phyloP scores from a whole-genome alignment of 2,329 filamentous ascomycete genomes.

The Fusarium oxysporum region DNA sequence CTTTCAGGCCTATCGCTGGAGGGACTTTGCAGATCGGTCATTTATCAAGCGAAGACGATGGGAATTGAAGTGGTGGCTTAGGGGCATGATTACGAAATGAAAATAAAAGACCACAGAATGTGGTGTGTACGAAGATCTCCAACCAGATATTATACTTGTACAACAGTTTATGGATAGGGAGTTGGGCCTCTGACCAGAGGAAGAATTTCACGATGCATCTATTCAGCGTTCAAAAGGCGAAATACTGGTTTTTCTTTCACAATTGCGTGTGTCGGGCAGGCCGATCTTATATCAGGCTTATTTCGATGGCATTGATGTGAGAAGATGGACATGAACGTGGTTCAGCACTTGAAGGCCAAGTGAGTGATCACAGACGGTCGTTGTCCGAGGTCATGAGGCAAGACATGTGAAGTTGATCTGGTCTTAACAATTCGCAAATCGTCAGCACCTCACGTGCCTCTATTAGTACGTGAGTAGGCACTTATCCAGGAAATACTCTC shows the following conservation, averaged over 20 bases:
- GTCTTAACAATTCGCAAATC: neutral
- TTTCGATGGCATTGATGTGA: neutral
- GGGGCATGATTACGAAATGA: slow-evolving; percentile 22
- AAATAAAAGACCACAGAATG: slow-evolving; percentile 11
- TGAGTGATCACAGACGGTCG: neutral
- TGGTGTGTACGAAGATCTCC: slow-evolving; percentile 30
- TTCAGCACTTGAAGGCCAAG: neutral
- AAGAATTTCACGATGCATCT: slow-evolving; percentile 32
- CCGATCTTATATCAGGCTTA: neutral
- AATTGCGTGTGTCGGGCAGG: neutral
- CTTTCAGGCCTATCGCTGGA: slow-evolving; percentile 78
- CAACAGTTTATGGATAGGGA: slow-evolving; percentile 39
- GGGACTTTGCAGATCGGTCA: slow-evolving; percentile 78
- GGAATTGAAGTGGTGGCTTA: slow-evolving; percentile 78
- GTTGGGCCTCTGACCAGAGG: slow-evolving; percentile 1
- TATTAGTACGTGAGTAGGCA: neutral
- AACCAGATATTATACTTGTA: slow-evolving; percentile 39
- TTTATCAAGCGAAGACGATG: slow-evolving; percentile 80
- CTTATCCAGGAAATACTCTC: neutral
- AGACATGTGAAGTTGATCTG: neutral
- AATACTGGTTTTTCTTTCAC: neutral
- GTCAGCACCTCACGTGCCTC: neutral
- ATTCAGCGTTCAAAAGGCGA: neutral
- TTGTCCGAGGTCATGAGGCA: neutral
- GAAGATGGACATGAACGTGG: neutral